These are phyloP conservation scores for Venustampulla echinocandica DNA, from an alignment of 495 filamentous ascomycete genomes.

Conservation along the genomic window DNA sequence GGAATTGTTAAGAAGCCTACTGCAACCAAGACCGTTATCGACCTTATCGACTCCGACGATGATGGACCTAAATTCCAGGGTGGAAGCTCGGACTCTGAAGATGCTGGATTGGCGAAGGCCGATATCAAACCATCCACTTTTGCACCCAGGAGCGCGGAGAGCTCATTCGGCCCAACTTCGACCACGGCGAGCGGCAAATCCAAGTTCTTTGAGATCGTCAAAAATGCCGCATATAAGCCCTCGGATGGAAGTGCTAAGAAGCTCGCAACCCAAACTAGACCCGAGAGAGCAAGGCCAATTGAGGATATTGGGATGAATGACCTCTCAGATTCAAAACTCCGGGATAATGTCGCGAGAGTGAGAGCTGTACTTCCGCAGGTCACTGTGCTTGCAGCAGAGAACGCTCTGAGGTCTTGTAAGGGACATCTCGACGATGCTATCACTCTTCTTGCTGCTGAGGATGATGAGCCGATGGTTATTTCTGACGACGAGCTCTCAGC, in stretches of 20 bases:
- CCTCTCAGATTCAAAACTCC: constrained; percentile 44
- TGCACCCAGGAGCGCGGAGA: constrained; percentile 17
- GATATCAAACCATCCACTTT: constrained; percentile 64
- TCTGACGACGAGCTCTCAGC: constrained; percentile 24
- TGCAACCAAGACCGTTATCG: constrained; percentile 32
- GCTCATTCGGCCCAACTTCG: constrained; percentile 7
- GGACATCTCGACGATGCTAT: constrained; percentile 55
- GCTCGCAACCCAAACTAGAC: constrained; percentile 28
- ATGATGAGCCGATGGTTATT: constrained; percentile 27
- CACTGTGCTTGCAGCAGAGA: constrained; percentile 38
- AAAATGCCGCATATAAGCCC: constrained; percentile 11
- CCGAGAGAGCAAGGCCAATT: constrained; percentile 47
- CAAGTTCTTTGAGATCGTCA: constrained; percentile 13
- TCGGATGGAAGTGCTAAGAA: neutral
- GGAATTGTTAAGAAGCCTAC: constrained; percentile 22
- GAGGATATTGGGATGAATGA: constrained; percentile 41
- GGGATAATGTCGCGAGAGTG: constrained; percentile 49
- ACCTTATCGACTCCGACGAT: constrained; percentile 46
- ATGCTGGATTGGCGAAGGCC: constrained; percentile 6
- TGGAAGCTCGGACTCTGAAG: constrained; percentile 15
- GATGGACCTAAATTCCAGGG: constrained; percentile 46
- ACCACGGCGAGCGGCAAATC: constrained; percentile 13
- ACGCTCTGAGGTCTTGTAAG: constrained; percentile 42
- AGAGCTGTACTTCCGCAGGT: constrained; percentile 41
- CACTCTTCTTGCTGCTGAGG: constrained; percentile 31